Evolutionary conservation across 2,329 filamentous ascomycete genomes (phyloP), one percentile per base, ranked within the genome.

Genomic region (Venturia asperata): DNA sequence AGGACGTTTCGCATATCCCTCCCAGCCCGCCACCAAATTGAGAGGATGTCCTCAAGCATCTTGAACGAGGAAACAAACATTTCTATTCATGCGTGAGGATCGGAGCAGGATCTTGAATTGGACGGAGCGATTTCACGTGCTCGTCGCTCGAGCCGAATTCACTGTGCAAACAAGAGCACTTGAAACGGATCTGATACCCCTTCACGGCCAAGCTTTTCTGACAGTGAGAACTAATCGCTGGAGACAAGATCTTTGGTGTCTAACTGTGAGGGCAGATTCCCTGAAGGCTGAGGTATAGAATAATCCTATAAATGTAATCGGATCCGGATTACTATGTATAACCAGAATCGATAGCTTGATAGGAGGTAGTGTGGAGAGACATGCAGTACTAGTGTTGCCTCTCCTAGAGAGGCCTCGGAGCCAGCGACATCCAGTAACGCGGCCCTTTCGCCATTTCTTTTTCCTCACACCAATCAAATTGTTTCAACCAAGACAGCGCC

Each of bases 401-500:
- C n/a, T n/a, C n/a, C n/a, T n/a, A n/a, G n/a, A 34, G 30, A 34
- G 6, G 6, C 30, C 30, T 34, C 30, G 30, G 30, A 34, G 52
- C 10, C 27, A 17, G 47, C 52, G 4, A n/a, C 7, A 30, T 37
- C 27, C 52, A 58, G 52, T 58, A 58, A 19, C 3, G 37, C 52
- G 13, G 52, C 27, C 7, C 30, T 39, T 27, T 37, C 30, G 30
- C 19, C 30, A n/a, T 58, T 37, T 58, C 30, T 58, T 55, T 55
- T n/a, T 37, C 30, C 52, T n/a, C 15, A 37, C 27, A 39, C 27
- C 52, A 58, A 58, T 58, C 52, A 58, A n/a, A 58, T 21, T 58
- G 52, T 58, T 58, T 58, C 27, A 37, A 37, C n/a, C 52, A 37
- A 58, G 52, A n/a, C 52, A 37, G 52, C 52, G 52, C 30, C 52